These are phyloP conservation scores for Marasmius sp. DNA, from an alignment of 1,284 basidiomycete genomes.

Conservation along the genomic window DNA sequence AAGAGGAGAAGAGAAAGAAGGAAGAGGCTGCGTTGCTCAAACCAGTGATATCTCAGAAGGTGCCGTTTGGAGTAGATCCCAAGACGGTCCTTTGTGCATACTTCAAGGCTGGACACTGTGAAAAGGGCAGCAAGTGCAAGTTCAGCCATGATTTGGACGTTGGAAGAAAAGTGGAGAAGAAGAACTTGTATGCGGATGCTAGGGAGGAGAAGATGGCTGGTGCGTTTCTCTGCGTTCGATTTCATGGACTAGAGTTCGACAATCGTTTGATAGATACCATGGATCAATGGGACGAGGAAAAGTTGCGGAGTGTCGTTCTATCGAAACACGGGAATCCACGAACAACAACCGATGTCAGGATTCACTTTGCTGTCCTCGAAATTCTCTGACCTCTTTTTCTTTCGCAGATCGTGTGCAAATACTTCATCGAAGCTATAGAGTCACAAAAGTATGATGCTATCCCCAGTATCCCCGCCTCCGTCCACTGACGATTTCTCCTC, in stretches of 20 bases:
- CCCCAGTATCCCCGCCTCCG: constrained; percentile 16
- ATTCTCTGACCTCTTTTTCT: constrained; percentile 6
- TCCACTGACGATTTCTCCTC: background rate
- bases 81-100: constrained; percentile 89
- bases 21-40: constrained; percentile 83
- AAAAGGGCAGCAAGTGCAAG: constrained; percentile 92
- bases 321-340: constrained; percentile 91
- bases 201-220: constrained; percentile 81
- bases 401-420: constrained; percentile 91
- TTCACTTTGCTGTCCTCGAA: constrained; percentile 1
- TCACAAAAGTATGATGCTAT: constrained; percentile 68
- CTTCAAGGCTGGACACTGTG: constrained; percentile 87
- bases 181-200: constrained; percentile 91
- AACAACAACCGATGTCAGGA: constrained; percentile 85
- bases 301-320: constrained; percentile 82
- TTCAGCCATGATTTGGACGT: constrained; percentile 93
- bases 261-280: constrained; percentile 74
- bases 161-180: constrained; percentile 92
- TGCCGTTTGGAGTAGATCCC: constrained; percentile 95
- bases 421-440: constrained; percentile 97
- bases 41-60: constrained; percentile 73
- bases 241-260: constrained; percentile 3
- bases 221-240: constrained; percentile 33
- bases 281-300: constrained; percentile 98
- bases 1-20: constrained; percentile 84